Evolutionary conservation across 441 rosid genomes (phyloP), one percentile per base, ranked within the genome.

Genomic region (Adansonia gregorii): DNA sequence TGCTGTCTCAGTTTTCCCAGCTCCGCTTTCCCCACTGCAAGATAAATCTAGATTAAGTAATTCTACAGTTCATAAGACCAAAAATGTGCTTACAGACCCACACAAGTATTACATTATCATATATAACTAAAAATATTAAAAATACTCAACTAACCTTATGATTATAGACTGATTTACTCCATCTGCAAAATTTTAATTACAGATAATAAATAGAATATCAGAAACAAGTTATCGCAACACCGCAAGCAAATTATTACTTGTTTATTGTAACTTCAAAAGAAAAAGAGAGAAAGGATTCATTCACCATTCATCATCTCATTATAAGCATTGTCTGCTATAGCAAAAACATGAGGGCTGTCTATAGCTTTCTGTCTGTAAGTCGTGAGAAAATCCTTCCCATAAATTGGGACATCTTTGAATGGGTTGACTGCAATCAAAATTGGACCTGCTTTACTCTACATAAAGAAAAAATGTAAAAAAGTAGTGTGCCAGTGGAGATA

Each of bases 1-100:
- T 79, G 97, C 99, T 3, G 99, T 93, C 89, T 97, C 99, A 7
- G 99, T 97, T 88, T 97, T 97, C 67, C 98, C 99, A 79, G 99
- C 89, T 74, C 99, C 99, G 83, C 98, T 93, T 90, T 92, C 99
- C 74, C 99, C 99, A 82, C 99, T 97, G 89, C 67, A 82, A 79
- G 81, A 75, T 20, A 75, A 80, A 69, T 45, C 48, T 39, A 14
- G 72, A 73, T 15, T 4, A n/a, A 3, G 19, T 73, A 41, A 65
- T 46, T 73, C 76, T 60, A 60, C 48, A 35, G 80, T 11, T 70
- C 63, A 63, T 72, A 10, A 15, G 4, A 3, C 54, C 45, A 78
- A 64, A 48, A 64, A 75, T 10, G 59, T 73, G 46, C 39, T 77
- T 22, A 72, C 75, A 19, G 56, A 45, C 68, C 49, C 39, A 39